These are phyloP conservation scores for Emergomyces orientalis DNA, from an alignment of 2,329 filamentous ascomycete genomes.

Conservation along the genomic window DNA sequence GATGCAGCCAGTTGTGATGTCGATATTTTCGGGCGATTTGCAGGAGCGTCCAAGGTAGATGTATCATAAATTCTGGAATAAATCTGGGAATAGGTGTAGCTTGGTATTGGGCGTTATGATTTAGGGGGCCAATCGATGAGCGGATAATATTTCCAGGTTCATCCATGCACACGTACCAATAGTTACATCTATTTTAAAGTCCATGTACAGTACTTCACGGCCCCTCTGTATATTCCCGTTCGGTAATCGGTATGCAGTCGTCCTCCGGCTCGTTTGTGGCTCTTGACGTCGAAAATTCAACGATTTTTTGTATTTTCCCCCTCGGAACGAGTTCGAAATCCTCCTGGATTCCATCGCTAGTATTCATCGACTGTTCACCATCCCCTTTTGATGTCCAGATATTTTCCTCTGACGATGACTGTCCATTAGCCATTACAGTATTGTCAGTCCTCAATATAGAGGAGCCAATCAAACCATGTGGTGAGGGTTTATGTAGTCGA, in stretches of 20 bases:
- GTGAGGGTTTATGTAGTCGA: background rate
- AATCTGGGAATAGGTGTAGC: too few relatives aligned
- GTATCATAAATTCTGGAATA: too few relatives aligned
- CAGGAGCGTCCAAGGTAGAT: too few relatives aligned
- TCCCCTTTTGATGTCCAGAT: background rate
- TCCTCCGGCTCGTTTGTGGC: background rate
- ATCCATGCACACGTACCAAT: background rate
- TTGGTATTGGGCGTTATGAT: background rate
- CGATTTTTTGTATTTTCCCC: background rate
- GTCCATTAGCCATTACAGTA: background rate
- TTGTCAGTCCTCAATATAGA: background rate
- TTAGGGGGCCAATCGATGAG: background rate
- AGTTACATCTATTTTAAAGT: background rate
- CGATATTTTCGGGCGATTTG: background rate
- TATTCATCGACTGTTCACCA: background rate
- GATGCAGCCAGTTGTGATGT: background rate
- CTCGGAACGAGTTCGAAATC: background rate
- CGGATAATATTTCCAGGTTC: background rate
- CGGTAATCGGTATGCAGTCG: background rate
- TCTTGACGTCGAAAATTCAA: conserved; percentile 1
- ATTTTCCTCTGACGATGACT: background rate
- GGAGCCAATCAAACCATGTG: background rate
- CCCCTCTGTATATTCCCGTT: background rate
- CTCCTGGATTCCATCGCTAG: background rate
- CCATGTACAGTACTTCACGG: background rate